phyloP scores from a whole-genome alignment of 768 basidiomycete genomes.

The Mrakia gelida region DNA sequence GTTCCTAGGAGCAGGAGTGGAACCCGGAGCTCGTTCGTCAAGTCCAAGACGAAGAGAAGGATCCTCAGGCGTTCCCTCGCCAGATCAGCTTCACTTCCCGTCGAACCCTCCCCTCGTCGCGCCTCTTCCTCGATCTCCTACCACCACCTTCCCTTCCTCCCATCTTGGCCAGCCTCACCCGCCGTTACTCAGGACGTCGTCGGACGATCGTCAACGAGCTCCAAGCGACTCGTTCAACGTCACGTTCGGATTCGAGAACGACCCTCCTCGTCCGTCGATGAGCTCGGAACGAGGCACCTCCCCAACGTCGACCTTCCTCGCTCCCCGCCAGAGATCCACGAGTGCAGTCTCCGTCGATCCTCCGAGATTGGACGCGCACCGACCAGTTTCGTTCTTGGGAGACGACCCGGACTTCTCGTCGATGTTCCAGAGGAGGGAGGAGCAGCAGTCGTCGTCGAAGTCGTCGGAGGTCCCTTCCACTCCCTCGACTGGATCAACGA shows the following conservation, averaged over 20 bases:
- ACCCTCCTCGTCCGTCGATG: constrained; percentile 7
- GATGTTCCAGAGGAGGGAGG: constrained; percentile 20
- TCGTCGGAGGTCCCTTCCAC: not conserved
- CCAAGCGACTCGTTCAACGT: not conserved
- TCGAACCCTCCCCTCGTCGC: not conserved
- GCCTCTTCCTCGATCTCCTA: constrained; percentile 1
- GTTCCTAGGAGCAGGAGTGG: not conserved
- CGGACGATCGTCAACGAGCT: not conserved
- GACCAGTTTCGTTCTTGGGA: constrained; percentile 29
- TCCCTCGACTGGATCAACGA: not conserved
- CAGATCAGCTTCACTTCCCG: not conserved
- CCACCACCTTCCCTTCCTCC: not conserved
- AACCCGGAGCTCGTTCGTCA: not conserved
- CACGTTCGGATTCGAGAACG: constrained; percentile 1
- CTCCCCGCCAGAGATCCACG: constrained; percentile 20
- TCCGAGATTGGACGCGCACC: constrained; percentile 26
- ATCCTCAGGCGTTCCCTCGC: not conserved
- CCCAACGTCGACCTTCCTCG: constrained; percentile 2
- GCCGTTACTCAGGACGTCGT: not conserved
- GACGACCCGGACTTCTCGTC: constrained; percentile 31
- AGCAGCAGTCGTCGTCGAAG: not conserved
- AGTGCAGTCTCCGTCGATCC: constrained; percentile 22
- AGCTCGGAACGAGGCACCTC: constrained; percentile 19
- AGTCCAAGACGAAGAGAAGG: not conserved
- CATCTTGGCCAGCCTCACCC: not conserved